Conservation (phyloP, 129 eudicot genomes). For the Sambucus nigra region DNA sequence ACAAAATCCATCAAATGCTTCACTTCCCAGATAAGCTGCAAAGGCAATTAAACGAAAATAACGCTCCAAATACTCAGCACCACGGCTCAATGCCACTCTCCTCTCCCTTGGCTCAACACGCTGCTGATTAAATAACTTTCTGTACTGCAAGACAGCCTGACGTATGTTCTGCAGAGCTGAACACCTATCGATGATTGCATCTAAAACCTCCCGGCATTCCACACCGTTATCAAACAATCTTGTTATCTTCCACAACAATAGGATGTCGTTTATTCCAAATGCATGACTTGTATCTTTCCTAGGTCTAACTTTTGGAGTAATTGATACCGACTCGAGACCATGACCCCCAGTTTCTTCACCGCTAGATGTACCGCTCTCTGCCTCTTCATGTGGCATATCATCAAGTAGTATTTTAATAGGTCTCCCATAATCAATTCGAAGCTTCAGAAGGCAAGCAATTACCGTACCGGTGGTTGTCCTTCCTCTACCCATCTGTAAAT, state of each 20-base stretch:
- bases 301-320: constrained; percentile 24
- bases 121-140: constrained; percentile 72
- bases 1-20: constrained; percentile 91
- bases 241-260: constrained; percentile 88
- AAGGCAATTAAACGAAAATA: constrained; percentile 92
- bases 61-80: constrained; percentile 96
- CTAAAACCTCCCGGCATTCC: constrained; percentile 87
- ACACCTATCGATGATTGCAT: constrained; percentile 86
- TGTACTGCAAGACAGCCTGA: constrained; percentile 80
- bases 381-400: constrained; percentile 35
- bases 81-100: constrained; percentile 88
- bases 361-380: constrained; percentile 40
- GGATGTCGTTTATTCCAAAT: constrained; percentile 87
- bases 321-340: constrained; percentile 14
- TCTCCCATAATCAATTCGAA: constrained; percentile 79
- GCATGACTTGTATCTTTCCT: constrained; percentile 36
- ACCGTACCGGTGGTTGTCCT: constrained; percentile 97
- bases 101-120: constrained; percentile 89
- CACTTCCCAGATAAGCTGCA: constrained; percentile 97
- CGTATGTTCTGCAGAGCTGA: constrained; percentile 95
- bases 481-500: constrained; percentile 83
- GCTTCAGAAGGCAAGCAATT: constrained; percentile 83
- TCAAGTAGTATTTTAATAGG: constrained; percentile 55
- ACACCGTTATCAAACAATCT: constrained; percentile 93
- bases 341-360: constrained; percentile 63